Conservation (phyloP, 2,329 filamentous ascomycete genomes). For the Epichloe sp. region DNA sequence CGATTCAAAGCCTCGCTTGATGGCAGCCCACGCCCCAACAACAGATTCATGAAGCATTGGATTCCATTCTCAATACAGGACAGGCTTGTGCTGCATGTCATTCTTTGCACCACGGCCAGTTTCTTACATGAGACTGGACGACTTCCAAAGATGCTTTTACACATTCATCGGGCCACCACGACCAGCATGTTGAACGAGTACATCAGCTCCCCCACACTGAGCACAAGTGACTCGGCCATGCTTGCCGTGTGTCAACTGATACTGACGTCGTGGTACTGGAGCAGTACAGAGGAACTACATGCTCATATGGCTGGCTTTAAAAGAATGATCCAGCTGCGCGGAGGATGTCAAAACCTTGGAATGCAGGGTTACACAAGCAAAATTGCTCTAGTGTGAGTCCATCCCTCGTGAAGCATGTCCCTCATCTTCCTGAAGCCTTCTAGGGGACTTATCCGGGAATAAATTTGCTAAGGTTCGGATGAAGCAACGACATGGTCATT, state of each 20-base stretch:
- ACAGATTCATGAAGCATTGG: constrained; percentile 33
- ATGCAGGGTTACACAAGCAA: constrained; percentile 34
- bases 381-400: constrained; percentile 32
- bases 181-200: constrained; percentile 35
- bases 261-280: constrained; percentile 42
- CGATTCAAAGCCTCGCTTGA: constrained; percentile 39
- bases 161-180: constrained; percentile 29
- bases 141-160: constrained; percentile 28
- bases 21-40: constrained; percentile 30
- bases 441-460: too few species aligned
- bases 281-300: constrained; percentile 29
- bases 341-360: constrained; percentile 31
- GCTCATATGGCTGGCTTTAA: constrained; percentile 33
- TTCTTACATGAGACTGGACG: constrained; percentile 37
- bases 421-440: background rate
- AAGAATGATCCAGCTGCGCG: constrained; percentile 34
- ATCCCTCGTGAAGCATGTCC: background rate
- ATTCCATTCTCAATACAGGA: constrained; percentile 35
- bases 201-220: constrained; percentile 21
- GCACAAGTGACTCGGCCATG: constrained; percentile 32
- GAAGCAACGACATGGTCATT: constrained; percentile 33
- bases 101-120: constrained; percentile 37
- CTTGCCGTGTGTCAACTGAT: constrained; percentile 35
- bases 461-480: constrained; percentile 8
- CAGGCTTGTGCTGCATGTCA: constrained; percentile 33